A percentile compares a stretch with the other conserved stretches of the same genome.
Conservation (phyloP, 306 rosid species). For the Crotalaria pallida region DNA sequence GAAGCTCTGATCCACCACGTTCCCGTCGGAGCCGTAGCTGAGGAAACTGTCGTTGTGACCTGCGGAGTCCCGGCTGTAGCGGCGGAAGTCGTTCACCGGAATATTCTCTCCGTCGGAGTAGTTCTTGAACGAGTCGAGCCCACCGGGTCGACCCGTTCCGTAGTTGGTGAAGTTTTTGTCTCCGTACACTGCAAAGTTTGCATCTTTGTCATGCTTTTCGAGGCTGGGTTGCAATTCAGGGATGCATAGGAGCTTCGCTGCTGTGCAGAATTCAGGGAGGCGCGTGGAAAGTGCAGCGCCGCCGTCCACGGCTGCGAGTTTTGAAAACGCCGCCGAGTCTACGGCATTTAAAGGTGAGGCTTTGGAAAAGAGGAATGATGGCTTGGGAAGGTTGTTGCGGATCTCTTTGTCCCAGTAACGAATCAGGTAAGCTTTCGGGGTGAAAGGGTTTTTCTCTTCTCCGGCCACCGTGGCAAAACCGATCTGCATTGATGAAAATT, state of each 20-base stretch:
- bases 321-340: conserved; percentile 55
- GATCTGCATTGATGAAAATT: conserved; percentile 61
- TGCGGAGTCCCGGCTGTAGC: conserved; percentile 71
- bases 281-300: conserved; percentile 45
- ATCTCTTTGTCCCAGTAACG: conserved; percentile 96
- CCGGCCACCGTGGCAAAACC: conserved; percentile 17
- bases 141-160: conserved; percentile 69
- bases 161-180: conserved; percentile 76
- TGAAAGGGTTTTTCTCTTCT: conserved; percentile 58
- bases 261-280: conserved; percentile 68
- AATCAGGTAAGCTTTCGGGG: conserved; percentile 58
- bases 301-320: conserved; percentile 38
- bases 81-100: conserved; percentile 74
- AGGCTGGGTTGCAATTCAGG: conserved; percentile 51
- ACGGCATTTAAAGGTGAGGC: conserved; percentile 68
- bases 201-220: conserved; percentile 60
- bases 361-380: conserved; percentile 59
- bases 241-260: conserved; percentile 78
- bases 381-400: conserved; percentile 48
- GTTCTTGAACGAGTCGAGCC: conserved; percentile 64
- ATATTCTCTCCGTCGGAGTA: conserved; percentile 55
- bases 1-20: conserved; percentile 78
- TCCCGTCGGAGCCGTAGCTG: conserved; percentile 46
- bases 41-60: conserved; percentile 55
- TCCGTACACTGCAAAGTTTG: conserved; percentile 42